Evolutionary conservation across 164 flowering plant species (phyloP), one percentile per base, ranked within the genome.

Genomic region (Hamamelis virginiana): DNA sequence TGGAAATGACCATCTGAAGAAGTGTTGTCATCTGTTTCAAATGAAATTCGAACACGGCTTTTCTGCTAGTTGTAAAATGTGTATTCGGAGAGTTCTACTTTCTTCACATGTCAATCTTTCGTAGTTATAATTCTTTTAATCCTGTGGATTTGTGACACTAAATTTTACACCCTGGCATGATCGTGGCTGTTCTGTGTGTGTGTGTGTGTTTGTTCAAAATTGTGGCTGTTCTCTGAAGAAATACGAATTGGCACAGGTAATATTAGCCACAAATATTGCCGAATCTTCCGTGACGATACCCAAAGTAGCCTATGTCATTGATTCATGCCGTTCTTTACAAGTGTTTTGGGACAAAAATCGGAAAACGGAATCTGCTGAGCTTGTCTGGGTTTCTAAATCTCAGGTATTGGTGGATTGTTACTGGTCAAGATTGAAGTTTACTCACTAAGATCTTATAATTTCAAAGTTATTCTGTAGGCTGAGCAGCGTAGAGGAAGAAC

Each of bases 261-360:
- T 95, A 72, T 75, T 95, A 74, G 99, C 99, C 26, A 95, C 99
- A 69, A 95, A 95, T 73, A 95, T 95, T 85, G 99, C 99, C 28
- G 98, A 95, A 66, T 95, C 99, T 43, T 95, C 99, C 25, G 99
- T 95, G n/a, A 95, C 99, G 45, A 95, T 95, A 69, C 99, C 99
- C 56, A 83, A 92, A 79, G 94, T 92, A 62, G 97, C 97, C n/a
- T 90, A 70, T 79, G 96, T 95, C 51, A 91, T 95, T 75, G 99
- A 95, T 80, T 92, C 98, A 43, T 92, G 99, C 69, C 86, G 98
- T 5, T 91, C 98, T 62, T 77, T 95, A 78, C 97, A 91, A 95
- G 90, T 95, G 10, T 86, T 69, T 69, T 92, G 97, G 99, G 94
- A 92, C 71, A 69, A 51, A 56, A 77, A 60, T 43, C 71, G 84